phyloP scores from a whole-genome alignment of 257 asterid genomes.

The Nicotiana knightiana region DNA sequence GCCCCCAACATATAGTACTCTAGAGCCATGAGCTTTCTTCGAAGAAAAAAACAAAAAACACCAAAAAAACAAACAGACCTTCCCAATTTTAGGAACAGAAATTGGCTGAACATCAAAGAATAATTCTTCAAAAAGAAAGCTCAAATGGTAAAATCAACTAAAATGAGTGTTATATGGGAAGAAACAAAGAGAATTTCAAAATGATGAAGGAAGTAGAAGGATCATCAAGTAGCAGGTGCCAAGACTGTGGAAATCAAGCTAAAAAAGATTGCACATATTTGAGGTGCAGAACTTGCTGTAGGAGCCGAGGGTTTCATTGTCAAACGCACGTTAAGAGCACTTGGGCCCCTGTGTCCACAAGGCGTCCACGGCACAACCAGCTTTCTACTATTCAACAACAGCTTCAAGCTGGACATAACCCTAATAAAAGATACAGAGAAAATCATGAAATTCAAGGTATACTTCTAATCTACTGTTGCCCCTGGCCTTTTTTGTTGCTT shows the following conservation, averaged over 20 bases:
- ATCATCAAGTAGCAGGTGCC: constrained; percentile 29
- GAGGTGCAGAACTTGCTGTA: constrained; percentile 77
- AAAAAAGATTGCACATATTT: constrained; percentile 54
- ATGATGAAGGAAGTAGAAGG: constrained; percentile 14
- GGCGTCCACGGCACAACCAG: constrained; percentile 44
- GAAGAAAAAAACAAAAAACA: constrained; percentile 7
- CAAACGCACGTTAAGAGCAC: constrained; percentile 80
- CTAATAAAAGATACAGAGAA: constrained; percentile 67
- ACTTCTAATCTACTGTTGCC: background rate
- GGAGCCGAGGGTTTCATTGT: constrained; percentile 61
- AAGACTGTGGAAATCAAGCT: constrained; percentile 82
- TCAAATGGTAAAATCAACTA: background rate
- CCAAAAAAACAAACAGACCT: constrained; percentile 7
- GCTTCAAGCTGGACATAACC: constrained; percentile 30
- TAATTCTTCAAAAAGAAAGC: background rate
- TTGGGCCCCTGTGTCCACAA: constrained; percentile 57
- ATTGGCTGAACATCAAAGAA: background rate
- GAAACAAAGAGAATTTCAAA: constrained; percentile 21
- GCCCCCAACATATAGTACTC: constrained; percentile 14
- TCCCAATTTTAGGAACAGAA: constrained; percentile 25
- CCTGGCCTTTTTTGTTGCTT: too few species aligned
- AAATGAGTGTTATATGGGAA: background rate
- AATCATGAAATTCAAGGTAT: constrained; percentile 37
- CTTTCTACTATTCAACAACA: constrained; percentile 17
- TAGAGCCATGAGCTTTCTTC: constrained; percentile 31